Percentiles rank a stretch among this genome's conserved stretches.
These are phyloP conservation scores for Cryptosporidium baileyi DNA, from an alignment of 169 alveolate species.

Conservation along the genomic window DNA sequence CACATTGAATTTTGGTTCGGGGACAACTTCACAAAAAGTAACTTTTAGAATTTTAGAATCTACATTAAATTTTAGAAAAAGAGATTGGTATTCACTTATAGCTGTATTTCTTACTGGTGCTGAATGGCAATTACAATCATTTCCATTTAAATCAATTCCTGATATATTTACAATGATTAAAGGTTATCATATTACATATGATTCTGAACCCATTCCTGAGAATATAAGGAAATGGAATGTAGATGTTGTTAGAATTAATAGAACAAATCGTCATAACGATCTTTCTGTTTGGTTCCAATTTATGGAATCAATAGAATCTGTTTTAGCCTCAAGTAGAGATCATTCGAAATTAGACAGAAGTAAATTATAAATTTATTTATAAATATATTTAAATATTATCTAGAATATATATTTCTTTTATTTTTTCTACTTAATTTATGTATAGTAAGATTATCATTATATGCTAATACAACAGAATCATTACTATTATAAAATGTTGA, in stretches of 20 bases:
- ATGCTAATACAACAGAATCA: constrained; percentile 59
- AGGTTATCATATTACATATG: constrained; percentile 63
- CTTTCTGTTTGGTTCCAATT: constrained; percentile 67
- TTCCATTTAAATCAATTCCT: constrained; percentile 57
- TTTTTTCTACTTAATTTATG: constrained; percentile 58
- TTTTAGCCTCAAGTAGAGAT: constrained; percentile 60
- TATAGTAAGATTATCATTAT: constrained; percentile 30
- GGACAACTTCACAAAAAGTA: constrained; percentile 32
- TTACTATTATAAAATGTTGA: constrained; percentile 18
- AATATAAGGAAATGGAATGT: constrained; percentile 66
- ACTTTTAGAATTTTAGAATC: constrained; percentile 56
- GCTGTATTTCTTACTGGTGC: constrained; percentile 66
- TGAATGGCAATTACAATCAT: constrained; percentile 63
- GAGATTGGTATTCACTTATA: constrained; percentile 67
- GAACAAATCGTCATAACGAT: constrained; percentile 68
- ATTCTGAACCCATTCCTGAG: constrained; percentile 67
- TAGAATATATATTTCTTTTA: constrained; percentile 19
- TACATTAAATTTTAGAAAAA: constrained; percentile 57
- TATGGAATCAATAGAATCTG: constrained; percentile 61
- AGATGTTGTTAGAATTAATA: constrained; percentile 60
- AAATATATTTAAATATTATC: neutral
- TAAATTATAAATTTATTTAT: constrained; percentile 2
- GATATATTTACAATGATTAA: constrained; percentile 59
- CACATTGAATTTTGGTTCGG: constrained; percentile 57
- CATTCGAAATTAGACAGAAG: constrained; percentile 64